phyloP scores from a whole-genome alignment of 1,284 basidiomycete species.

The Ustilago vetiveriae region DNA sequence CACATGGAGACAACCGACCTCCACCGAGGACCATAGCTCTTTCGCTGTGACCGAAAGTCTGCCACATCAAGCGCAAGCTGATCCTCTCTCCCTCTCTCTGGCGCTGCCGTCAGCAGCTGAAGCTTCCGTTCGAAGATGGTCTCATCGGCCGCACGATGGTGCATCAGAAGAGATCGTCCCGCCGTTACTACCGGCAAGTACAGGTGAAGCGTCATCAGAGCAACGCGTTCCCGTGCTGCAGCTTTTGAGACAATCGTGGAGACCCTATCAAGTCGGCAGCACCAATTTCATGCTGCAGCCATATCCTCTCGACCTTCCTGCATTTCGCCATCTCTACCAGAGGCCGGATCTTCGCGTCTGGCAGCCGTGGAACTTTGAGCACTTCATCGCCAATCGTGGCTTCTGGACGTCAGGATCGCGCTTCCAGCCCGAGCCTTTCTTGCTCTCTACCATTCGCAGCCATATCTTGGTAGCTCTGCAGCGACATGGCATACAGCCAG shows the following conservation, averaged over 20 bases:
- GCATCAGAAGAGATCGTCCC: too few species aligned
- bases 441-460: neutral
- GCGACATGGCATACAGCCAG: neutral
- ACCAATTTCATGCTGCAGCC: neutral
- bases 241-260: neutral
- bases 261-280: neutral
- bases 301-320: conserved; percentile 2
- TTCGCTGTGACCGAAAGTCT: neutral
- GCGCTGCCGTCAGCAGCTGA: too few species aligned
- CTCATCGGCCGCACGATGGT: too few species aligned
- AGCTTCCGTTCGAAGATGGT: too few species aligned
- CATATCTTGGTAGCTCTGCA: neutral
- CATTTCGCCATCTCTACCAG: conserved; percentile 3
- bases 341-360: neutral
- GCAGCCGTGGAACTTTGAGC: conserved; percentile 2
- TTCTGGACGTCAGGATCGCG: neutral
- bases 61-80: neutral
- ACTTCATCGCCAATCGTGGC: neutral
- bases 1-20: neutral
- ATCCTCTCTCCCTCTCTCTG: too few species aligned
- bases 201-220: too few species aligned
- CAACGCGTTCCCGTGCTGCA: neutral
- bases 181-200: too few species aligned
- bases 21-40: neutral
- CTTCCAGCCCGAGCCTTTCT: neutral